Evolutionary conservation across 495 filamentous ascomycete genomes (phyloP), one percentile per base, ranked within the genome.

Genomic region (Penicillium angulare): DNA sequence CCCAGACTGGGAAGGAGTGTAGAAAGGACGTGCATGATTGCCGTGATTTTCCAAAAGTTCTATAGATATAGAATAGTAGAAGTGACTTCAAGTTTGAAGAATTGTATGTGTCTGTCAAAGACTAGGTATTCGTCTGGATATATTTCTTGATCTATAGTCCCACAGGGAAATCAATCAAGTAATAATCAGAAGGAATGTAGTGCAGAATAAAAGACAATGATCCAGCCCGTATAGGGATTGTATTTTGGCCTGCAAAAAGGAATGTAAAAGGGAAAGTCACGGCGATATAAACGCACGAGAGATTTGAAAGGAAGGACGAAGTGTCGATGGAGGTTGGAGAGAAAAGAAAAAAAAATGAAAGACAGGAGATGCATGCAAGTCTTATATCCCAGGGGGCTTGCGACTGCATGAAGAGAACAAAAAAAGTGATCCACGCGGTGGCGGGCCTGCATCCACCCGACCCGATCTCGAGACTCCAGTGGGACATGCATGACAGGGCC

Each of bases 11-110:
- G 61, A 67, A 76, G 38, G 51, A 78, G 55, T 2, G 69, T 73
- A 18, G 66, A 72, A 43, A 69, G 43, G 50, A 67, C 51, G 21
- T 59, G 69, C 77, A 80, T 80, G 44, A 26, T 59, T 66, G 35
- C 18, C 43, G 44, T 35, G 16, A 43, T 29, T 35, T 12, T 7
- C 27, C 8, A 31, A 27, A 31, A 12, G 8, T 31, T 41, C n/a
- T 35, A 52, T n/a, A 27, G 17, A 27, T 20, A 21, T n/a, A 47
- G 45, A 26, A 39, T n/a, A n/a, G n/a, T n/a, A n/a, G n/a, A n/a
- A n/a, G n/a, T n/a, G n/a, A n/a, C n/a, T n/a, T n/a, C n/a, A n/a
- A n/a, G n/a, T n/a, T n/a, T n/a, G n/a, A n/a, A n/a, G 31, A 47
- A 24, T 50, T 53, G 35, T 47, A 18, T 43, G 50, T 16, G 49